Percentiles rank a stretch among this genome's conserved stretches.
phyloP scores from a whole-genome alignment of 1,284 basidiomycete genomes.

The Schizophyllum commune region DNA sequence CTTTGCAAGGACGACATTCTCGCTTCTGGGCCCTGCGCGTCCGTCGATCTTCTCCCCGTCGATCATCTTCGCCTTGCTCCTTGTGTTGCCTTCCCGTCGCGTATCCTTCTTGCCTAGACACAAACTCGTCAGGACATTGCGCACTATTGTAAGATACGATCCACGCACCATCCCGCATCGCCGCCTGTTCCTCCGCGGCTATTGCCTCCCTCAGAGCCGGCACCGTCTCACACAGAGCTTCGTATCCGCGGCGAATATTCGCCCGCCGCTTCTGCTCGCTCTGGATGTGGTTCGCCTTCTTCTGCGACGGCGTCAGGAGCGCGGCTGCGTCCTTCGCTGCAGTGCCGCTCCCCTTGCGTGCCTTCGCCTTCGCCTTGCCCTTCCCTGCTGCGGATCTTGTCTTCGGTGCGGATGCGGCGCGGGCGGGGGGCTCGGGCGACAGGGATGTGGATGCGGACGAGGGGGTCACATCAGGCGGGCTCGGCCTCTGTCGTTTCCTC shows the following conservation, averaged over 20 bases:
- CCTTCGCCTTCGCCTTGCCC: not conserved
- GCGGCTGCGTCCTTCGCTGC: conserved; percentile 32
- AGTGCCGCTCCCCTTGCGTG: conserved; percentile 1
- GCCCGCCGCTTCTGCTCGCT: conserved; percentile 87
- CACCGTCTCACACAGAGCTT: conserved; percentile 72
- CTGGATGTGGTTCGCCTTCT: conserved; percentile 91
- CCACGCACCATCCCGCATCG: conserved; percentile 23
- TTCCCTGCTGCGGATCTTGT: not conserved
- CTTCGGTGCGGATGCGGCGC: not conserved
- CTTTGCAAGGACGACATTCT: conserved; percentile 77
- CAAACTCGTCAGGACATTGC: conserved; percentile 20
- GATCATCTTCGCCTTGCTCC: conserved; percentile 21
- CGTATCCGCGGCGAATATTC: conserved; percentile 84
- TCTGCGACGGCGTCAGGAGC: conserved; percentile 72
- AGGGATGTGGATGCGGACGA: not conserved
- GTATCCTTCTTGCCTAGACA: conserved; percentile 35
- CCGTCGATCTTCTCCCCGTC: conserved; percentile 61
- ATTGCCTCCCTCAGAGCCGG: conserved; percentile 77
- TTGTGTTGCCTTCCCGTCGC: conserved; percentile 20
- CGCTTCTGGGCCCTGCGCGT: conserved; percentile 75
- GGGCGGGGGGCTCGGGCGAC: not conserved
- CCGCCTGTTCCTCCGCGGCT: conserved; percentile 50
- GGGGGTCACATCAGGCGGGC: not conserved
- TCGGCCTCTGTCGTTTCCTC: not conserved
- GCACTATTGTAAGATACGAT: conserved; percentile 12